phyloP scores from a whole-genome alignment of 1,284 basidiomycete genomes.

The Singerocomus rubriflavus region DNA sequence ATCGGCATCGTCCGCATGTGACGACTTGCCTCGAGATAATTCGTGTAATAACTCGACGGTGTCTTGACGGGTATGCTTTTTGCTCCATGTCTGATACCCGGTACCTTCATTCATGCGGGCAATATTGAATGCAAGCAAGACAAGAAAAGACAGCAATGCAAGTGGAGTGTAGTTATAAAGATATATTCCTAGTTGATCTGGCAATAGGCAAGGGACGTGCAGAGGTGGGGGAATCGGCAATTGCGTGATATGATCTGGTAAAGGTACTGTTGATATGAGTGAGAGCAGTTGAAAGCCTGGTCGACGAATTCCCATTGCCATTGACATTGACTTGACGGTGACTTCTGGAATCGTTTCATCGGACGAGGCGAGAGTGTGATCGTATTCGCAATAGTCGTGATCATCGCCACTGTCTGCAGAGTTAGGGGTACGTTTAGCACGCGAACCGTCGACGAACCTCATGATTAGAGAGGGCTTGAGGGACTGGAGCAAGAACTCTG shows the following conservation, averaged over 20 bases:
- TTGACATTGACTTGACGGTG: conserved; percentile 84
- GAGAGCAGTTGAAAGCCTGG: conserved; percentile 89
- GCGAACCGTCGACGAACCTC: conserved; percentile 48
- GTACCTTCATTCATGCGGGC: conserved; percentile 14
- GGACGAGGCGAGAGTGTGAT: conserved; percentile 43
- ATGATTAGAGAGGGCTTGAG: conserved; percentile 68
- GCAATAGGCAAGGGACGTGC: conserved; percentile 64
- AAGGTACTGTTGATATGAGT: conserved; percentile 47
- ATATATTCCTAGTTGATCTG: conserved; percentile 66
- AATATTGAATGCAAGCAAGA: conserved; percentile 38
- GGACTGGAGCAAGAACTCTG: conserved; percentile 63
- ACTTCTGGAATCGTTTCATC: conserved; percentile 53
- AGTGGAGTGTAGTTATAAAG: conserved; percentile 53
- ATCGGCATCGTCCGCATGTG: conserved; percentile 6
- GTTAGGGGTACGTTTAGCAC: conserved; percentile 7
- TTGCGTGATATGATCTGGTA: conserved; percentile 27
- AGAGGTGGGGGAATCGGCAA: conserved; percentile 20
- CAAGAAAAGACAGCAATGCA: conserved; percentile 40
- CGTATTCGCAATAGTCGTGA: conserved; percentile 83
- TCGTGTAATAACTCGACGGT: conserved; percentile 12
- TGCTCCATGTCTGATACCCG: conserved; percentile 4
- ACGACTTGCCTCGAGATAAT: conserved; percentile 4
- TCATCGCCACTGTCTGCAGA: conserved; percentile 70
- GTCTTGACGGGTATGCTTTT: conserved; percentile 9
- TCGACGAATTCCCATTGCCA: conserved; percentile 68